A percentile compares a stretch with the other conserved stretches of the same genome.
Conservation (phyloP, 805 yeast species). For the Ogataea polymorpha region DNA sequence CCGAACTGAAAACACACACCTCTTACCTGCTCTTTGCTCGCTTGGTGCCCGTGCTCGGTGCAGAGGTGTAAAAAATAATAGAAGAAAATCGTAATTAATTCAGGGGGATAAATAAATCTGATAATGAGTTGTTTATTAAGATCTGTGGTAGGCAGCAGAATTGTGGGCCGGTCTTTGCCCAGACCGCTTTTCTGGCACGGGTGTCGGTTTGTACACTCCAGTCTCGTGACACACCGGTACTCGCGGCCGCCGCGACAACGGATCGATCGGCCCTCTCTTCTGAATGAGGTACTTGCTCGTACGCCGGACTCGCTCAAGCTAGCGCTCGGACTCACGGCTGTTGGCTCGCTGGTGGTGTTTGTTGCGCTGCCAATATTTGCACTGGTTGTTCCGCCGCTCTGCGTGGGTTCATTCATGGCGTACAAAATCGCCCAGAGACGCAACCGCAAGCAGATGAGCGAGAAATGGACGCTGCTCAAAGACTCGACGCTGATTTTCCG, state of each 20-base stretch:
- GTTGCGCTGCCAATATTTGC: conserved; percentile 32
- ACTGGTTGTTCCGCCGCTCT: conserved; percentile 32
- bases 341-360: conserved; percentile 29
- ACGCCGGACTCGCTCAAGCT: conserved; percentile 32
- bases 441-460: conserved; percentile 14
- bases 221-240: conserved; percentile 1
- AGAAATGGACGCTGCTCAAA: conserved; percentile 24
- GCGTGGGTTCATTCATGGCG: conserved; percentile 26
- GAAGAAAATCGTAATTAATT: no score
- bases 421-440: conserved; percentile 15
- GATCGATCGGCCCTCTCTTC: conserved; percentile 15
- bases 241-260: conserved; percentile 25
- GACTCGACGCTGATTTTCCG: conserved; percentile 27
- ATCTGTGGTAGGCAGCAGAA: not conserved
- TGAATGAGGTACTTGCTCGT: conserved; percentile 18
- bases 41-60: conserved; percentile 25
- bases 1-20: conserved; percentile 90
- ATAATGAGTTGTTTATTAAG: not conserved
- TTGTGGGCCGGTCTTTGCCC: not conserved
- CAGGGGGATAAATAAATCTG: not conserved
- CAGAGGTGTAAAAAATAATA: conserved; percentile 6
- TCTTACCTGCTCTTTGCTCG: conserved; percentile 90
- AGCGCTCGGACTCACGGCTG: conserved; percentile 23
- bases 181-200: not conserved
- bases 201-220: not conserved